Base-by-base conservation (phyloP, 2,329 filamentous ascomycete genomes). In the Trichoderma aggressivum region DNA sequence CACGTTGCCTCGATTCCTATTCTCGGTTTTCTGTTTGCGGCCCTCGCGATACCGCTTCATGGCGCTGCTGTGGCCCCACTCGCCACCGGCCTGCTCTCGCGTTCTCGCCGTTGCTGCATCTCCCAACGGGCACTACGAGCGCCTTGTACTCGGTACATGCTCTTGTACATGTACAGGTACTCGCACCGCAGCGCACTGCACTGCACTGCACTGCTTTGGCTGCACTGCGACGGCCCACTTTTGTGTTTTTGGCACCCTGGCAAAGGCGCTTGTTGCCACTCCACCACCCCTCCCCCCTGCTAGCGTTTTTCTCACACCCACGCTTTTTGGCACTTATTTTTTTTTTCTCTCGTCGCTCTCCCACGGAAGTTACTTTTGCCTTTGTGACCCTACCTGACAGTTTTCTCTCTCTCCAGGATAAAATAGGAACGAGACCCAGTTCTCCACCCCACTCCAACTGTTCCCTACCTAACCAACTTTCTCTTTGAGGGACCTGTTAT, bases 371-470 rank as follows among this genome's bases (percentile, higher is more conserved):
- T 68, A 60, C 55, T 32, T 55, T 43, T 30, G 39, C 28, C 56
- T 53, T 74, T 73, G 72, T 75, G 16, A 59, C 28, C 55, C 55
- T 32, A 72, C 76, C 75, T 75, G 73, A 72, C 73, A 72, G 66
- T 70, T 56, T n/a, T n/a, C n/a, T 60, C 65, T 61, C 55, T 55
- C 55, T 60, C 67, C 73, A 69, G 70, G 71, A 74, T 74, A 81
- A 82, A 82, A 82, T 82, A 82, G 79, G 77, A 79, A 79, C 79
- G 76, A 81, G 81, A 81, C 79, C 81, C 81, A 79, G 77, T 82
- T 83, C 82, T 82, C 83, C 83, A 84, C 82, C 81, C 80, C 83
- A 84, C 82, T 81, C 79, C 79, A 81, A 81, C 80, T 81, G 81
- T 83, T 80, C 82, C 63, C 63, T 66, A 56, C 82, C 82, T 81